Conservation (phyloP, 345 rosid genomes). For the Erucastrum elatum region DNA sequence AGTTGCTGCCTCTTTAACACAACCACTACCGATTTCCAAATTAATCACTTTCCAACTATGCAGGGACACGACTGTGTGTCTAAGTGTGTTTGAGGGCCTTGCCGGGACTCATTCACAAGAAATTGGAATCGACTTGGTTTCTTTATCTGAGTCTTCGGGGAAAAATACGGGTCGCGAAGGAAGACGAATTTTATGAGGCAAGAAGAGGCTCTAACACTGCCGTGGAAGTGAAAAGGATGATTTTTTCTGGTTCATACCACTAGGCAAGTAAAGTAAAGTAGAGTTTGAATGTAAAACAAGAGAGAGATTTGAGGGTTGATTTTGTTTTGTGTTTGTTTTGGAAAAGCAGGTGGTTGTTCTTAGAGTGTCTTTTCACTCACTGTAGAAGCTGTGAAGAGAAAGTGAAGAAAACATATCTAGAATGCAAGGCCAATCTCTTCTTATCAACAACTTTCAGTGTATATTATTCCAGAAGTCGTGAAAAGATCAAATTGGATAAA, state of each 20-base stretch:
- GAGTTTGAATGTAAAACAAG: conserved; percentile 11
- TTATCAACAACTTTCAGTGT: too few species aligned
- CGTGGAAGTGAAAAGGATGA: conserved; percentile 23
- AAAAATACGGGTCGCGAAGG: conserved; percentile 40
- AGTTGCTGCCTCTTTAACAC: not conserved
- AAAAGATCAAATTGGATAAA: too few species aligned
- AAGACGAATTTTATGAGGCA: not conserved
- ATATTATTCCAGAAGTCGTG: too few species aligned
- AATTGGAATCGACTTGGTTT: conserved; percentile 45
- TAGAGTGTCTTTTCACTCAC: conserved; percentile 77
- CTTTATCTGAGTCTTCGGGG: conserved; percentile 45
- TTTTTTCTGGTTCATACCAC: conserved; percentile 22
- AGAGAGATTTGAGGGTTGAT: conserved; percentile 4
- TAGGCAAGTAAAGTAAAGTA: conserved; percentile 31
- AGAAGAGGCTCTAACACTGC: not conserved
- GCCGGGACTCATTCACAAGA: not conserved
- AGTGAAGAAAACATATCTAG: conserved; percentile 38
- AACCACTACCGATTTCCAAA: not conserved
- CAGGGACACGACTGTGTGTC: not conserved
- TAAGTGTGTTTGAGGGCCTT: not conserved
- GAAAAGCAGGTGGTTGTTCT: conserved; percentile 74
- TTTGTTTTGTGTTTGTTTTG: not conserved
- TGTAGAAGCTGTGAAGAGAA: conserved; percentile 89
- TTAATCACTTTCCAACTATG: not conserved
- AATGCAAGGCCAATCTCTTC: too few species aligned